Conservation (phyloP, 2,329 filamentous ascomycete species). For the Fusarium kyushuense region DNA sequence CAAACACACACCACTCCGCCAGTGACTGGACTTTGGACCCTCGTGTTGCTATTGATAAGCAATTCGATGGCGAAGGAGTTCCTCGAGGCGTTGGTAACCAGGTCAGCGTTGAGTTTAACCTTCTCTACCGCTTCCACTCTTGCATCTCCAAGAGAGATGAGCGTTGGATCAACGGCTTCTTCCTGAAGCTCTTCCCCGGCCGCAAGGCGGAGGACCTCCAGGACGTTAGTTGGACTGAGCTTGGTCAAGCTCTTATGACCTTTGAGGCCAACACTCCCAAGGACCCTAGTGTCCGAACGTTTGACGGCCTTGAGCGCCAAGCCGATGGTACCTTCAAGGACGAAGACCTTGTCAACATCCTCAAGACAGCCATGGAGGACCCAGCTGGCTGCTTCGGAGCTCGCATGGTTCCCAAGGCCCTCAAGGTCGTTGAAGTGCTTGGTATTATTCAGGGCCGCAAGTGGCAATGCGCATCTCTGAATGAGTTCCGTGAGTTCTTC, state of each 20-base stretch:
- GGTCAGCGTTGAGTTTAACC: slow-evolving; percentile 75
- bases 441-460: slow-evolving; percentile 72
- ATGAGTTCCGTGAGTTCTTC: slow-evolving; percentile 75
- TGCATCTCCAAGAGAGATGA: slow-evolving; percentile 71
- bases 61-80: slow-evolving; percentile 59
- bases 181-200: slow-evolving; percentile 50
- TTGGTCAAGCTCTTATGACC: slow-evolving; percentile 33
- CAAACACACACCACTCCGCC: slow-evolving; percentile 69
- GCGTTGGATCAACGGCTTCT: slow-evolving; percentile 69
- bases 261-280: slow-evolving; percentile 40
- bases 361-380: slow-evolving; percentile 71
- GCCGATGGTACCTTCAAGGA: slow-evolving; percentile 67
- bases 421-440: slow-evolving; percentile 71
- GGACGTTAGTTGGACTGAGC: slow-evolving; percentile 41
- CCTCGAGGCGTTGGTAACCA: slow-evolving; percentile 72
- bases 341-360: slow-evolving; percentile 66
- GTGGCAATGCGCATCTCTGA: slow-evolving; percentile 71
- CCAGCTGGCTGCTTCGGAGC: slow-evolving; percentile 70
- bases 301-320: slow-evolving; percentile 61
- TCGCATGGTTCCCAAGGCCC: slow-evolving; percentile 67
- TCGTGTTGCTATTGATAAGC: slow-evolving; percentile 65
- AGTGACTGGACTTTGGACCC: slow-evolving; percentile 74
- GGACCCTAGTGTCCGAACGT: slow-evolving; percentile 62
- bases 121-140: slow-evolving; percentile 75
- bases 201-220: slow-evolving; percentile 57